These are phyloP conservation scores for Nemania bipapillata DNA, from an alignment of 2,329 filamentous ascomycete genomes.

Conservation along the genomic window DNA sequence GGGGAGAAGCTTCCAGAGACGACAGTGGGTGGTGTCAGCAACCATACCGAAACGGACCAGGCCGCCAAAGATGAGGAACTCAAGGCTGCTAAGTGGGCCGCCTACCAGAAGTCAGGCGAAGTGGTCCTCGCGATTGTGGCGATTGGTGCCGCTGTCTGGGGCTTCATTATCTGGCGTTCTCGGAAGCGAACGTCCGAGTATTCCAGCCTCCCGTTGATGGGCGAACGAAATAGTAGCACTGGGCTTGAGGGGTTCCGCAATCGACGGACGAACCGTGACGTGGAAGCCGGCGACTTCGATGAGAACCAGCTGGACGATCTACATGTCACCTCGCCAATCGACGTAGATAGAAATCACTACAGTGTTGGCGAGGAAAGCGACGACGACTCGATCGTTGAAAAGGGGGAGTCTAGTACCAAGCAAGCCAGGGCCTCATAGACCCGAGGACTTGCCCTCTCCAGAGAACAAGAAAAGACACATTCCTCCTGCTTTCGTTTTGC, in stretches of 20 bases:
- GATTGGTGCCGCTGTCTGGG: constrained; percentile 77
- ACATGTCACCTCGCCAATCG: constrained; percentile 62
- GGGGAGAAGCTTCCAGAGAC: constrained; percentile 84
- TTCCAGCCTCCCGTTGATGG: constrained; percentile 59
- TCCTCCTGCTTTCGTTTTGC: background rate
- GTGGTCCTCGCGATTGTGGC: constrained; percentile 84
- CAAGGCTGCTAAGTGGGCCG: constrained; percentile 86
- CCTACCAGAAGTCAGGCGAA: constrained; percentile 88
- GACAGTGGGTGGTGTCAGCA: constrained; percentile 76
- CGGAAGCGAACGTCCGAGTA: constrained; percentile 68
- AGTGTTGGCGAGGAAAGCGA: constrained; percentile 68
- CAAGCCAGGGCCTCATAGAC: constrained; percentile 14
- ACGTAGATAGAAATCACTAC: constrained; percentile 60
- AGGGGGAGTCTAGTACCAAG: constrained; percentile 44
- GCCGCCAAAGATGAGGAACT: constrained; percentile 75
- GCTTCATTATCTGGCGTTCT: constrained; percentile 74
- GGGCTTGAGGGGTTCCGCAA: constrained; percentile 61
- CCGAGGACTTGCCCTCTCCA: background rate
- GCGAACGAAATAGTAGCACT: constrained; percentile 52
- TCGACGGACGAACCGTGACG: constrained; percentile 59
- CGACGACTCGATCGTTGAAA: constrained; percentile 53
- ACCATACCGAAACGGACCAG: constrained; percentile 70
- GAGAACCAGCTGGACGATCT: constrained; percentile 73
- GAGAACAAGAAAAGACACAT: background rate
- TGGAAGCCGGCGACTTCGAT: constrained; percentile 73